phyloP scores from a whole-genome alignment of 2,329 filamentous ascomycete species.

The Beauveria brongniartii region DNA sequence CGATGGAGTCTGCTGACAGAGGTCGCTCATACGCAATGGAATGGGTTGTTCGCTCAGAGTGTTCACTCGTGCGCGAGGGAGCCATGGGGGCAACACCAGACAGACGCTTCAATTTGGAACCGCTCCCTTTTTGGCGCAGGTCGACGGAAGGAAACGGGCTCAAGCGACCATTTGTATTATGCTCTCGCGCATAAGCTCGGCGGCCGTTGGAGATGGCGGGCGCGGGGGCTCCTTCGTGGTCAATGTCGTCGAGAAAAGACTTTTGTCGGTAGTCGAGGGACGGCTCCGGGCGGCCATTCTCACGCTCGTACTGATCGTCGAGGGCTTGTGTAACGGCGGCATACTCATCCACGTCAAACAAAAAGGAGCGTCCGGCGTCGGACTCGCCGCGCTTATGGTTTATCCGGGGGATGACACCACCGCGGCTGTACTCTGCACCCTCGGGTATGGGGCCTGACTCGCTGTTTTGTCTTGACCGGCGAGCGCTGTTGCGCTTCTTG shows the following conservation, averaged over 20 bases:
- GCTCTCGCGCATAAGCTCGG: conserved; percentile 42
- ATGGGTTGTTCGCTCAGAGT: conserved; percentile 20
- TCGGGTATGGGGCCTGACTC: conserved; percentile 37
- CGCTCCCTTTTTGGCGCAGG: conserved; percentile 43
- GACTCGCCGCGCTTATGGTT: conserved; percentile 12
- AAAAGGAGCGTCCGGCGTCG: conserved; percentile 5
- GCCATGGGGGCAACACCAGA: conserved; percentile 36
- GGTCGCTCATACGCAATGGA: conserved; percentile 62
- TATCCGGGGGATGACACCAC: neutral
- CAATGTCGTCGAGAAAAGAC: conserved; percentile 11
- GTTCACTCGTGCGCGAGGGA: conserved; percentile 27
- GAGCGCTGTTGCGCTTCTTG: conserved; percentile 44
- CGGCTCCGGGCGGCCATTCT: conserved; percentile 16
- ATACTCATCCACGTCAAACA: conserved; percentile 13
- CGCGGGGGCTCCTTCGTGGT: conserved; percentile 61
- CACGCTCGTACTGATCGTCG: conserved; percentile 24
- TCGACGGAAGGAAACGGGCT: conserved; percentile 35
- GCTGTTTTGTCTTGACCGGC: conserved; percentile 41
- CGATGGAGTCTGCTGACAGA: conserved; percentile 75
- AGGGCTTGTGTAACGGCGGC: conserved; percentile 14
- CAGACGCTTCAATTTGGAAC: conserved; percentile 50
- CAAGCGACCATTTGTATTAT: conserved; percentile 34
- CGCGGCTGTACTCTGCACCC: conserved; percentile 24
- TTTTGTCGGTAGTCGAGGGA: conserved; percentile 12
- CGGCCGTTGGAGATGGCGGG: conserved; percentile 58